Conservation (phyloP, 1,284 basidiomycete genomes). For the Ustilago esculenta region DNA sequence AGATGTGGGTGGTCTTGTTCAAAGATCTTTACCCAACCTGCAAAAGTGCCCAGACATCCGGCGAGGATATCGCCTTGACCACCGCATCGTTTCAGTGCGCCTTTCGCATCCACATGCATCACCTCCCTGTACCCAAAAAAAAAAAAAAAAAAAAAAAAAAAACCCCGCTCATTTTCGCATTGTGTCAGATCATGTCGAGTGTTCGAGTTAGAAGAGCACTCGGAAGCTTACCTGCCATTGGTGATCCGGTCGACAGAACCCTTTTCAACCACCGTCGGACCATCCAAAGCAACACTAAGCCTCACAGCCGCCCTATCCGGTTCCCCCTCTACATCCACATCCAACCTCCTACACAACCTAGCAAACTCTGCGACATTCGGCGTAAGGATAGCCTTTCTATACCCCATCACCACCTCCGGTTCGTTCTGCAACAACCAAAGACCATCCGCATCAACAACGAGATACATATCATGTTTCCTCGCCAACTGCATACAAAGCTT, state of each 20-base stretch:
- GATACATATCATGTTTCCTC: conserved; percentile 76
- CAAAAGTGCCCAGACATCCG: conserved; percentile 84
- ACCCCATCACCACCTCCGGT: conserved; percentile 79
- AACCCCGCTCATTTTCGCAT: too few species aligned
- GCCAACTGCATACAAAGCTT: conserved; percentile 70
- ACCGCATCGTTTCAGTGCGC: conserved; percentile 90
- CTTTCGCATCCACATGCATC: conserved; percentile 76
- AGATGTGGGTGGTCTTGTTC: conserved; percentile 67
- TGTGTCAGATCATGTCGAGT: too few species aligned
- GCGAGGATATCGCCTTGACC: conserved; percentile 94
- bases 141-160: conserved; percentile 41
- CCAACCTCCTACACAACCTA: conserved; percentile 79
- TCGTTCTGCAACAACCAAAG: conserved; percentile 82
- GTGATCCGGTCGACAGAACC: conserved; percentile 71
- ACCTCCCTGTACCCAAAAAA: conserved; percentile 69
- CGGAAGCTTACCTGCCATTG: conserved; percentile 28
- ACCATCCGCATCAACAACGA: conserved; percentile 93
- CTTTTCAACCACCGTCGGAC: conserved; percentile 92
- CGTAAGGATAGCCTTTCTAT: conserved; percentile 82
- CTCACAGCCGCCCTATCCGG: conserved; percentile 64
- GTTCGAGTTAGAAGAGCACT: not conserved
- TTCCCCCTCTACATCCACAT: conserved; percentile 67
- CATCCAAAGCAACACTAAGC: conserved; percentile 79
- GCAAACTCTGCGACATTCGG: conserved; percentile 96
- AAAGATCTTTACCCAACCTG: conserved; percentile 94